Evolutionary conservation across 768 basidiomycete genomes (phyloP).

Genomic region (Polyporus arcularius): DNA sequence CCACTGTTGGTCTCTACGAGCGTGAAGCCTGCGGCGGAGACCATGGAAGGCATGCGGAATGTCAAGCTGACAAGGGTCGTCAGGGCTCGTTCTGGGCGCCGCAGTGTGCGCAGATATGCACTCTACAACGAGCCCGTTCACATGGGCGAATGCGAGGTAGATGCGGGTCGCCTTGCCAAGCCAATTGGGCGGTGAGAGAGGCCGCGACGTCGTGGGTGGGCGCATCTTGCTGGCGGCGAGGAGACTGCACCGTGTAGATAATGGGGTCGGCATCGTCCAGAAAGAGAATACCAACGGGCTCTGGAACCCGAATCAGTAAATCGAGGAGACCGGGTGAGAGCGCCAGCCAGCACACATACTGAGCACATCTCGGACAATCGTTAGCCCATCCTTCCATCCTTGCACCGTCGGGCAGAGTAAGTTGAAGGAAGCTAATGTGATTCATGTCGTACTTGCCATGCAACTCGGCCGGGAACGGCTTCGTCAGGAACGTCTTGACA

Average conservation of each 20-base stretch:
- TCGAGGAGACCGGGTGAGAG: no score
- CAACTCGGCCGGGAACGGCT: slow-evolving; percentile 15
- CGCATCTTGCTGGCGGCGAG: neutral
- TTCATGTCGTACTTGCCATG: slow-evolving; percentile 21
- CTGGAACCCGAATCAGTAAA: neutral
- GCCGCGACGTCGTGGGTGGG: slow-evolving; percentile 7
- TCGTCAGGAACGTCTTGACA: slow-evolving; percentile 19
- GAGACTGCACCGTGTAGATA: neutral
- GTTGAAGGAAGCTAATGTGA: slow-evolving; percentile 18
- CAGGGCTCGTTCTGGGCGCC: neutral
- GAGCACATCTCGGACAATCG: slow-evolving; percentile 10
- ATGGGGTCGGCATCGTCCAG: slow-evolving; percentile 8
- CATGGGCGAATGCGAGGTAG: slow-evolving; percentile 9
- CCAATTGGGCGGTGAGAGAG: slow-evolving; percentile 11
- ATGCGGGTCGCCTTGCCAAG: slow-evolving; percentile 16
- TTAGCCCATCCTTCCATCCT: slow-evolving; percentile 16
- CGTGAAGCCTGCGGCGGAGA: neutral
- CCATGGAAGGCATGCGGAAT: slow-evolving; percentile 2
- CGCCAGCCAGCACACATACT: slow-evolving; percentile 3
- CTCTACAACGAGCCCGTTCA: slow-evolving; percentile 13
- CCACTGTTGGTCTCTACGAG: slow-evolving; percentile 1
- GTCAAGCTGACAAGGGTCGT: neutral
- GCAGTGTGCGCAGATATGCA: neutral
- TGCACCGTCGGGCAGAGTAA: slow-evolving; percentile 15
- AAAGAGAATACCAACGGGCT: slow-evolving; percentile 8